Evolutionary conservation across 2,329 filamentous ascomycete genomes (phyloP), one percentile per base, ranked within the genome.

Genomic region (Talaromyces sp.): DNA sequence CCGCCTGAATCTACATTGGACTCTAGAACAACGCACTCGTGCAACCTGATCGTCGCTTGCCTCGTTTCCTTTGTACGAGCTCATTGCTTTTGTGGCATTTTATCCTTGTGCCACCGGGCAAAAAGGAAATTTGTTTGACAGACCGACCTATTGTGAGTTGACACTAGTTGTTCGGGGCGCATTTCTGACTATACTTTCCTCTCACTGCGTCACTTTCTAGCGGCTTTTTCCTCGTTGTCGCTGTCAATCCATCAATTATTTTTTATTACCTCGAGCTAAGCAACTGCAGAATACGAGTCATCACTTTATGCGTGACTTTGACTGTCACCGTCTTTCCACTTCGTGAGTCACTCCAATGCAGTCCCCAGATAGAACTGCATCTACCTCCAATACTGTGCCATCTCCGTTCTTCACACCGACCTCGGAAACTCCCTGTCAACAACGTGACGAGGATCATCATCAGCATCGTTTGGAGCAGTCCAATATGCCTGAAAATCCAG

Each of bases 281-380:
- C 4, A 39, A 15, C 28, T 21, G 13, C n/a, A 4, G 11, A 37
- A 52, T 22, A n/a, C 7, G 22, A 52, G 35, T 52, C 35, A 8
- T 52, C 48, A 9, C 28, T 48, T 52, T 10, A 28, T 10, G 31
- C 21, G 48, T 36, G 35, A 17, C 33, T 52, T n/a, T 10, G 6
- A 25, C 33, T 17, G 31, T 39, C 35, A 39, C 33, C 48, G 9
- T 52, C 13, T 13, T 50, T 48, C n/a, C 11, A 37, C 40, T 37
- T 48, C 45, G 35, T 41, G 43, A 39, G 39, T 48, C 35, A 48
- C 15, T 50, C 53, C 57, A 56, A 59, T 59, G 57, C 57, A 59
- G 52, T 36, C 45, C 36, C 36, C 48, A 52, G 57, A 55, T 7
- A 56, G 53, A 56, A 56, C 52, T 56, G 35, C 57, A 51, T 36